Conservation (phyloP, 176 grass and related monocot genomes). For the Aegilops longissima region DNA sequence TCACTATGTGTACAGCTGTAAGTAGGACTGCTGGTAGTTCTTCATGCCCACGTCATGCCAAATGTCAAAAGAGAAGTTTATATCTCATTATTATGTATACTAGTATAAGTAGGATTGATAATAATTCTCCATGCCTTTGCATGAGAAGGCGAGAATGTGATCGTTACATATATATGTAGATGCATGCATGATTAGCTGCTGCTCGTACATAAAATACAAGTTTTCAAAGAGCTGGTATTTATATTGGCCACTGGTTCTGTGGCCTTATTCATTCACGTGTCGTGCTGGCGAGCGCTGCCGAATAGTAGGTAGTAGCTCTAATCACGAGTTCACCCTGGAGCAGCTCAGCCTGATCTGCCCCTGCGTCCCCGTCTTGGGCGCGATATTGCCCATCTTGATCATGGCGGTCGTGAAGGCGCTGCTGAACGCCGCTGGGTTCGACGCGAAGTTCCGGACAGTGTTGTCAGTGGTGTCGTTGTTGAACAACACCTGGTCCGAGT, state of each 20-base stretch:
- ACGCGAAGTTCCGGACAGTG: background rate
- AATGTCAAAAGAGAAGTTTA: background rate
- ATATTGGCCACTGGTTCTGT: too few relatives aligned
- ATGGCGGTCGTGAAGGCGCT: background rate
- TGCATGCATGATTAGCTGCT: too few relatives aligned
- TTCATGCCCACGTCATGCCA: too few relatives aligned
- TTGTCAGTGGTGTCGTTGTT: background rate
- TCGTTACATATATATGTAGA: too few relatives aligned
- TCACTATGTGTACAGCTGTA: too few relatives aligned
- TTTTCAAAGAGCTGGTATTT: too few relatives aligned
- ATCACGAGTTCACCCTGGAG: conserved; percentile 18
- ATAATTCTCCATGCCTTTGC: background rate
- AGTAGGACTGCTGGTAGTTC: too few relatives aligned
- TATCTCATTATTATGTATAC: background rate
- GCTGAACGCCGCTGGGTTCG: background rate
- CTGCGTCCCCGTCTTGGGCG: background rate
- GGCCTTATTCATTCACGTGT: too few relatives aligned
- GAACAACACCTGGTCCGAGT: conserved; percentile 34
- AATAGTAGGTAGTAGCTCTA: background rate
- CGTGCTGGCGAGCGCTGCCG: background rate
- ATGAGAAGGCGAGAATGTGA: too few relatives aligned
- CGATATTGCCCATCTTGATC: conserved; percentile 37
- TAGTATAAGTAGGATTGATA: too few relatives aligned
- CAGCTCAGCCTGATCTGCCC: conserved; percentile 41
- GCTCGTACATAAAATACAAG: too few relatives aligned